A percentile compares a stretch with the other conserved stretches of the same genome.
phyloP scores from a whole-genome alignment of 352 stramenopile species.

The Globisporangium nunn region DNA sequence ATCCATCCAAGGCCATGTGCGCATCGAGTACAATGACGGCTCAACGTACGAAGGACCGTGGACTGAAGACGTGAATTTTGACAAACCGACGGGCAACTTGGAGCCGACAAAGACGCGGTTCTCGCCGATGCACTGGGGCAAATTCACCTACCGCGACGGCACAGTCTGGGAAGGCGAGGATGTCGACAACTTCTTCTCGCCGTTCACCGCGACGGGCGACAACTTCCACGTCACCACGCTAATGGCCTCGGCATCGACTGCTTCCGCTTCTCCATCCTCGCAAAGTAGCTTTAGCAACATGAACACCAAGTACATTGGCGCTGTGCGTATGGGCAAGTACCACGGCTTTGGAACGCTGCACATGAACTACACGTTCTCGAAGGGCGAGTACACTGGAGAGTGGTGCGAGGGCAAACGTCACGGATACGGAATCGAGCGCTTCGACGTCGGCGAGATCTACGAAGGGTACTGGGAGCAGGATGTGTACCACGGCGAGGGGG shows the following conservation, averaged over 20 bases:
- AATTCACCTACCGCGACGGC: conserved; percentile 66
- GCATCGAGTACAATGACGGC: conserved; percentile 74
- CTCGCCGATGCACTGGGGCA: conserved; percentile 48
- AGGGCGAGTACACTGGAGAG: conserved; percentile 74
- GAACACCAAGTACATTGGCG: conserved; percentile 45
- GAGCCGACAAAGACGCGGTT: conserved; percentile 50
- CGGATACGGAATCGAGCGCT: conserved; percentile 76
- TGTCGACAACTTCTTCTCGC: conserved; percentile 82
- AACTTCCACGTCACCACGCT: conserved; percentile 47
- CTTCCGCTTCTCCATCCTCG: not conserved
- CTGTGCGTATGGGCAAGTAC: conserved; percentile 49
- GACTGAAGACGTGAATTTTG: conserved; percentile 53
- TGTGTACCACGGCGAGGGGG: conserved; percentile 56
- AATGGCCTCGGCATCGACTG: conserved; percentile 16
- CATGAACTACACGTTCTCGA: conserved; percentile 48
- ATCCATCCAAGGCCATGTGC: conserved; percentile 47
- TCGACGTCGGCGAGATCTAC: conserved; percentile 66
- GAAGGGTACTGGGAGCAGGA: conserved; percentile 73
- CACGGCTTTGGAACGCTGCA: conserved; percentile 68
- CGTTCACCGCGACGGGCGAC: conserved; percentile 50
- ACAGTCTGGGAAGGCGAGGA: conserved; percentile 67
- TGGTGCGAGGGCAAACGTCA: conserved; percentile 76
- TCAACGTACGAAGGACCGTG: conserved; percentile 77
- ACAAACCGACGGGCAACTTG: conserved; percentile 28
- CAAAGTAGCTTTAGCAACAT: too few species aligned